Conservation (phyloP, 768 basidiomycete species). For the Pseudohyphozyma bogoriensis region DNA sequence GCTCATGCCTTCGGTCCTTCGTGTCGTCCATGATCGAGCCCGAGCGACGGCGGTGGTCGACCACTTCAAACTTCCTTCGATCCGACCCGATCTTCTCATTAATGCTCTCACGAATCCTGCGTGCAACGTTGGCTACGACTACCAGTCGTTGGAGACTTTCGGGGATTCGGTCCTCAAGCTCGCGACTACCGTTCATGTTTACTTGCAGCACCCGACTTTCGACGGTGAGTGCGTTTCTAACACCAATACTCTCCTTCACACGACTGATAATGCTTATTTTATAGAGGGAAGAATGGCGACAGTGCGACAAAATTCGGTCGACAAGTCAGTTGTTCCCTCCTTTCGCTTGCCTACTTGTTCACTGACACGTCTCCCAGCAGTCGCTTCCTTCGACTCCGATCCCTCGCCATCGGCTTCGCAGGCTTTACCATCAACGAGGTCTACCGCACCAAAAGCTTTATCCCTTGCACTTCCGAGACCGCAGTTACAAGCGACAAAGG, state of each 20-base stretch:
- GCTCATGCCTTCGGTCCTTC: conserved; percentile 57
- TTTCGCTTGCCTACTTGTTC: too few species aligned
- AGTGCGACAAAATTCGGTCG: conserved; percentile 56
- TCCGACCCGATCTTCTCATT: conserved; percentile 50
- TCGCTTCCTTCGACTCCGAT: conserved; percentile 53
- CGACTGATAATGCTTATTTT: too few species aligned
- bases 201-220: conserved; percentile 71
- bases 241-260: too few species aligned
- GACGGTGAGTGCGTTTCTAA: too few species aligned
- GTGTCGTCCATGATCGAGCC: conserved; percentile 45
- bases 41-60: conserved; percentile 36
- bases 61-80: conserved; percentile 53
- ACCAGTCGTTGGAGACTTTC: conserved; percentile 76
- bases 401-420: conserved; percentile 55
- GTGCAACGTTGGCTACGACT: conserved; percentile 56
- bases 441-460: conserved; percentile 50
- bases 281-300: conserved; percentile 72
- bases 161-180: conserved; percentile 48
- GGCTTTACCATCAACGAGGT: conserved; percentile 54
- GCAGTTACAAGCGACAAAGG: conserved; percentile 18
- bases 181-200: conserved; percentile 48
- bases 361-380: too few species aligned
- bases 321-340: too few species aligned
- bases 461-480: conserved; percentile 44
- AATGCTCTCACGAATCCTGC: conserved; percentile 69